Evolutionary conservation across 495 filamentous ascomycete species (phyloP), one percentile per base, ranked within the genome.

Genomic region (Sabuloglossum arenarium): DNA sequence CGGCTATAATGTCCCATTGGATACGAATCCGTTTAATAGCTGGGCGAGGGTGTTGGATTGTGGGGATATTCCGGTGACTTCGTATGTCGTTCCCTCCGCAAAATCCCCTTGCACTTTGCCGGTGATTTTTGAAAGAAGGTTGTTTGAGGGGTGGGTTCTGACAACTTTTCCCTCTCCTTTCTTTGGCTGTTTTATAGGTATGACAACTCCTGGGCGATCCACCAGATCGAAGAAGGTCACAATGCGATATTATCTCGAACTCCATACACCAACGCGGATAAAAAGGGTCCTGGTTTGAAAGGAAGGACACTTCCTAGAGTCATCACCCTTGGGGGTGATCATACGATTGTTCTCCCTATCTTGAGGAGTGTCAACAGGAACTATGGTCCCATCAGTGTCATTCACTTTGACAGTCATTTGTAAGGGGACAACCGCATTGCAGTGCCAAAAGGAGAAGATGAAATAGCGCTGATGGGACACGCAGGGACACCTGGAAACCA

Each of bases 331-430:
- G 85, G 85, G 0, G 79, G 79, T 14, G 79, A 83, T 56, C 79
- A 82, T 59, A 78, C 78, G 5, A 81, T 80, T 37, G 78, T 77
- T 6, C 63, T 82, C 0, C 73, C 79, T 0, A 74, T 79, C 9
- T 67, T 83, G 28, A 67, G 85, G 51, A 81, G 79, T 32, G 77
- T 86, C 31, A 79, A 79, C 64, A 73, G 70, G 59, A 75, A 76
- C 14, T 85, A 85, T 66, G 81, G 82, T 0, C 72, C 75, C 10
- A 73, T 85, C 25, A 77, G 75, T 2, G 82, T 86, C 1, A 78
- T 87, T 52, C 83, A 87, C 60, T 85, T 86, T 55, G 83, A 87
- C 58, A 77, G 73, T 28, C 83, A 87, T 63, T 71, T 87, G 63
- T 54, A 37, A 54, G 53, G 3, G 3, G 10, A 3, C 3, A 1